Base-by-base conservation (phyloP, 768 basidiomycete genomes). In the Collybia sp. region DNA sequence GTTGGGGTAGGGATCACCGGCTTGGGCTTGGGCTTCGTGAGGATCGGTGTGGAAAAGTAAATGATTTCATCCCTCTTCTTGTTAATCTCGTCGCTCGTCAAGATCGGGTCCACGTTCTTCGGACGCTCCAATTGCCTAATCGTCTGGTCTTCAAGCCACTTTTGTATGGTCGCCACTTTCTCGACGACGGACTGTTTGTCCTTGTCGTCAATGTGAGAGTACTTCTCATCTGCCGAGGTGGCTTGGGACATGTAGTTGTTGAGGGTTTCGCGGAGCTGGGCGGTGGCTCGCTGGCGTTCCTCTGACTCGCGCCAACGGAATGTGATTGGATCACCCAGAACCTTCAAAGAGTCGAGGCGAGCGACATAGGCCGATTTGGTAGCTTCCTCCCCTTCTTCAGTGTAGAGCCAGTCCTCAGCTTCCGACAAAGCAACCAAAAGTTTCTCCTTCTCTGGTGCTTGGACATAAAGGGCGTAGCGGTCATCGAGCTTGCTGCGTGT, bases 341-440 rank as follows among this genome's bases (percentile, higher is more conserved):
- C 77, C 67, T 94, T 92, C 64, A 96, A 83, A 2, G 73, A 70
- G 52, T 93, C 89, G 49, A 97, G 81, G 45, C 86, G 84, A 30
- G 74, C 53, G 55, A 92, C 84, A 68, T 99, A 98, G n/a, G 86
- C 88, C 0, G 92, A 95, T 69, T 98, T 99, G 60, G 79, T 80
- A 32, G 95, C 90, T 48, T 97, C 93, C 69, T 97, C 95, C 55
- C 77, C 94, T 80, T 97, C 96, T 51, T 97, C 94, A 32, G 83
- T 80, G 82, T 98, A 98, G 25, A 99, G 77, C 95, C 95, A 99
- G 61, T 95, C 90, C 64, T 98, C 94, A 5, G 92, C 83, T 52
- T 84, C 84, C 46, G 77, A 71, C 30, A 94, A 75, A 38, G 82
- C 78, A 15, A 59, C 67, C 20, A 91, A 71, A 32, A 98, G 80